Base-by-base conservation (phyloP, 23 red algal genomes). In the Gracilaria vermiculophylla region DNA sequence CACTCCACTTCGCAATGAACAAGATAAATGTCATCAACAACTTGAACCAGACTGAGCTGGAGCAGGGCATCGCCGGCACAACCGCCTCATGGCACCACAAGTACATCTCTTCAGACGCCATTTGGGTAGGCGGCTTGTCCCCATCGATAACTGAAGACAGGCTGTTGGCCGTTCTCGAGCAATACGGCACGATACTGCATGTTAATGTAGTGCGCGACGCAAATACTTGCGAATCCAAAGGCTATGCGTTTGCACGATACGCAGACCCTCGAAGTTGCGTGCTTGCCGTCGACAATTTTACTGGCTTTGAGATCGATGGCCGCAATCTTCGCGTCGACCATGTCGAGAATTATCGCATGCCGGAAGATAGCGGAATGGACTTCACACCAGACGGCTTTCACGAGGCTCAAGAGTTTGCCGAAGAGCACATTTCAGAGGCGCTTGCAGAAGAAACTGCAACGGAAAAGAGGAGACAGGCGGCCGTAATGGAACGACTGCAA, bases 281-380 rank as follows among this genome's bases (percentile, higher is more conserved):
- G 3, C 60, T 97, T 7, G 95, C 95, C 2, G 90, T 97, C 31
- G 90, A 97, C 55, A 97, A 97, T 84, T 88, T 97, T 36, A 92
- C 73, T 4, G 95, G 89, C 37, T 53, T 78, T 36, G 61, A 74
- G 41, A 40, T 97, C 0, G 74, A 53, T 29, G 95, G 95, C 48
- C 76, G 82, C 16, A 72, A 20, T 40, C 71, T 97, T 35, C 48
- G 71, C 37, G 95, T 97, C 25, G 89, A 97, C 66, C 95, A 97
- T 37, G 95, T 85, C 31, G 77, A 85, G 37, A 69, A 95, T 23
- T 95, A 91, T 40, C 65, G 48, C 0, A 69, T 80, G 61, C 86
- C 86, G 23, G 58, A 90, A 54, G 83, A 87, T 23, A 67, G 69
- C 19, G 53, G 43, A n/a, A 40, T 70, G 16, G 80, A 83, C 37